These are phyloP conservation scores for Aegilops tauschii DNA, from an alignment of 176 grass and related monocot species.

Conservation along the genomic window DNA sequence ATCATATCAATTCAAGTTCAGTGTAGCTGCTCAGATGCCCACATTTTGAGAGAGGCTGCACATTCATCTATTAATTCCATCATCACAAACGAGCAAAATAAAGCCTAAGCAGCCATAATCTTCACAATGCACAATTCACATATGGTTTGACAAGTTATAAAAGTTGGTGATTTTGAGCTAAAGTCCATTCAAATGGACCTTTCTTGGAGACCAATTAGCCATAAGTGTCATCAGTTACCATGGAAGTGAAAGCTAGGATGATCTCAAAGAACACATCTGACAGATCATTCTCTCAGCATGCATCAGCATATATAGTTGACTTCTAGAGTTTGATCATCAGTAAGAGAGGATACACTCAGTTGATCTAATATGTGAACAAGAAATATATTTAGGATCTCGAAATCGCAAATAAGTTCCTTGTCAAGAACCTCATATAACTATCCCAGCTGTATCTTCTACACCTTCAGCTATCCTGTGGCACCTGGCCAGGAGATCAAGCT, in stretches of 20 bases:
- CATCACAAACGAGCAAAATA: neutral
- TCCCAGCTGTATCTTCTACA: neutral
- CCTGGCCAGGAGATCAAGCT: neutral
- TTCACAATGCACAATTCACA: neutral
- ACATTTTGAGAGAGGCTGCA: neutral
- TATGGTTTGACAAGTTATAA: too few species aligned
- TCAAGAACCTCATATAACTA: neutral
- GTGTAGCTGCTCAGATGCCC: neutral
- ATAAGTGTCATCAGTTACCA: neutral
- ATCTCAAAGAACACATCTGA: neutral
- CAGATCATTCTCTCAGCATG: neutral
- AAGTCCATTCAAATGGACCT: too few species aligned
- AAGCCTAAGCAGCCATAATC: neutral
- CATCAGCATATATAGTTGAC: neutral
- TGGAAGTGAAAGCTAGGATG: neutral
- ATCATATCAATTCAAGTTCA: neutral
- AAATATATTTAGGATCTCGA: neutral
- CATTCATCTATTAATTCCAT: neutral
- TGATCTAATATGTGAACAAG: neutral
- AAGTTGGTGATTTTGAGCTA: too few species aligned
- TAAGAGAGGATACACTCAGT: neutral
- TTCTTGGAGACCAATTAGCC: neutral
- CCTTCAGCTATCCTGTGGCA: neutral
- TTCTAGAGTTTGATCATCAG: neutral
- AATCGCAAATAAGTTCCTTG: neutral